phyloP scores from a whole-genome alignment of 2,329 filamentous ascomycete genomes.

The Colletotrichum liriopes region DNA sequence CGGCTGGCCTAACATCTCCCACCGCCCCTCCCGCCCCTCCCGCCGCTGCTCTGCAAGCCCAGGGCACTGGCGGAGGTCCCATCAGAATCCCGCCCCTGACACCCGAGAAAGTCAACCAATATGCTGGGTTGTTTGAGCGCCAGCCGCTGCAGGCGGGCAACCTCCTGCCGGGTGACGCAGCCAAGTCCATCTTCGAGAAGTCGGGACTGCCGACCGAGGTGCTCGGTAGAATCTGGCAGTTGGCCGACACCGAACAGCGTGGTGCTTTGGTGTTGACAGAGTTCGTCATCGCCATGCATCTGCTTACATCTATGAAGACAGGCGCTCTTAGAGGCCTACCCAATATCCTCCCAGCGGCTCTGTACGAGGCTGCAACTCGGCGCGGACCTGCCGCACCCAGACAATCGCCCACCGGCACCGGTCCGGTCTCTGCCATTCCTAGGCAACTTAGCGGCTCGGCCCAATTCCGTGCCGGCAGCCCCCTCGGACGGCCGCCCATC shows the following conservation, averaged over 20 bases:
- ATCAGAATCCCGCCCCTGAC: constrained; percentile 91
- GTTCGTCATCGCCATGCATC: constrained; percentile 98
- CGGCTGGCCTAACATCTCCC: constrained; percentile 50
- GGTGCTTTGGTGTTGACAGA: constrained; percentile 90
- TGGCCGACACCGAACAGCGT: constrained; percentile 94
- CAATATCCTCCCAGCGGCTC: constrained; percentile 82
- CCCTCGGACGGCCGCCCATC: constrained; percentile 67
- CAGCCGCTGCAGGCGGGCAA: constrained; percentile 82
- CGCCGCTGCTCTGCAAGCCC: constrained; percentile 66
- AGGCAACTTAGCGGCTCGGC: constrained; percentile 84
- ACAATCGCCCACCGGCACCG: constrained; percentile 66
- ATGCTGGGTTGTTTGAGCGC: constrained; percentile 90
- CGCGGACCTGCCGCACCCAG: constrained; percentile 63
- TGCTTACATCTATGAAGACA: constrained; percentile 92
- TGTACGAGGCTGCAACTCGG: constrained; percentile 92
- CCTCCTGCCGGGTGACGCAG: constrained; percentile 85
- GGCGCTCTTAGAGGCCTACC: constrained; percentile 86
- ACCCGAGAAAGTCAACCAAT: constrained; percentile 91
- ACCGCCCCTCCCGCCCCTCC: constrained; percentile 68
- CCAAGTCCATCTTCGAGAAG: constrained; percentile 95
- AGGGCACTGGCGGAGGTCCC: constrained; percentile 74
- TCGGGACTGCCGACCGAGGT: constrained; percentile 91
- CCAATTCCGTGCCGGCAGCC: constrained; percentile 75
- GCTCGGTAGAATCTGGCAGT: constrained; percentile 94
- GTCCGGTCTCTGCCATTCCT: constrained; percentile 79